Base-by-base conservation (phyloP, 495 filamentous ascomycete species). In the Durotheca rogersii region DNA sequence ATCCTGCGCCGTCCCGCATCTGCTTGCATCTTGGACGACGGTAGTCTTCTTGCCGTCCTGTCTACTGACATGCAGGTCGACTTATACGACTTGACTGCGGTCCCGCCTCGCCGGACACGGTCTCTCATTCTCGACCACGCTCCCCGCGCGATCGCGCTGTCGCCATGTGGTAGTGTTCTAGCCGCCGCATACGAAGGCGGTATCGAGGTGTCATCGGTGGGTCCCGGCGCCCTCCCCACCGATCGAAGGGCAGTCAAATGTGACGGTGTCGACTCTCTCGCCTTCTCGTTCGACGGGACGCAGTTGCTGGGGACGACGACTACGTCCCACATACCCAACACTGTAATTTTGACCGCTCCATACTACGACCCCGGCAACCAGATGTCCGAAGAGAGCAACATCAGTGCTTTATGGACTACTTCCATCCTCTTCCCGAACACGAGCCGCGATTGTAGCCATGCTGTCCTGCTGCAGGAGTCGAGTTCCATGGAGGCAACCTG, bases 151-250 rank as follows among this genome's bases (percentile, higher is more conserved):
- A 84, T 96, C 51, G 82, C 84, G 6, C 72, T 96, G 17, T 90
- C 89, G 1, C 90, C 90, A 1, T 85, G 82, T 38, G 90, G 89
- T 15, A 78, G 82, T 33, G 87, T 95, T 14, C 72, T 95, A 48
- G 90, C 89, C 16, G 83, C 89, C n/a, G 89, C 88, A 7, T 95
- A 88, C 70, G 81, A 88, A 56, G 86, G 87, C 21, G 87, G 86
- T 10, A 90, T 96, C 49, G 90, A 95, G 59, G 87, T 96, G 1
- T 82, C 90, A 36, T 85, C 89, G 4, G 67, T 95, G 14, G 82
- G 79, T 27, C 72, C 82, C 7, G 77, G 72, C 27, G 82, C 80
- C 6, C 55, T 84, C 12, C 72, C 80, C 14, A 86, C 84, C 3
- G 82, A 90, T 49, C 72, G 87, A 50, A 78, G 90, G 56, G 82